Conservation (phyloP, 1,284 basidiomycete genomes). For the Ganoderma leucocontextum region DNA sequence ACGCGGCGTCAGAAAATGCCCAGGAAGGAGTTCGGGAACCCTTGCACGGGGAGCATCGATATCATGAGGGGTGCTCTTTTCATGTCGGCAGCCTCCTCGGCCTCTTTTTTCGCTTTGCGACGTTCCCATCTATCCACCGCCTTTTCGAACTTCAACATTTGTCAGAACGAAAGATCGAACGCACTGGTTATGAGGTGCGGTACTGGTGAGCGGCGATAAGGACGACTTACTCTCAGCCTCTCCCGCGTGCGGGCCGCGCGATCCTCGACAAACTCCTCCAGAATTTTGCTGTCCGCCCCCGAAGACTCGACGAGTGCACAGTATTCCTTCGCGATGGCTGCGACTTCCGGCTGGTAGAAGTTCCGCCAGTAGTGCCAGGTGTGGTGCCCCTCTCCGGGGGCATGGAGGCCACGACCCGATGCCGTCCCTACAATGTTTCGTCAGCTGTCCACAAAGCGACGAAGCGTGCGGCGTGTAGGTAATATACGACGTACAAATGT, state of each 20-base stretch:
- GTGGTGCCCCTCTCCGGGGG: neutral
- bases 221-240: conserved; percentile 1
- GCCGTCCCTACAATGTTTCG: neutral
- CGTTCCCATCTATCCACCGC: neutral
- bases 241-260: neutral
- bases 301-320: neutral
- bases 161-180: neutral
- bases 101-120: too few relatives aligned
- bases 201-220: too few relatives aligned
- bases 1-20: too few relatives aligned
- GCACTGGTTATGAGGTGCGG: neutral
- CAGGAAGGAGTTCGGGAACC: too few relatives aligned
- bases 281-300: too few relatives aligned
- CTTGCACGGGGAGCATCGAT: too few relatives aligned
- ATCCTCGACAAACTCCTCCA: neutral
- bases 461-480: too few relatives aligned
- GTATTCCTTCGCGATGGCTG: neutral
- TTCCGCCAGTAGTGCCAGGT: neutral
- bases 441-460: neutral
- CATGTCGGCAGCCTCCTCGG: too few relatives aligned
- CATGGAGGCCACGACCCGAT: too few relatives aligned
- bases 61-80: too few relatives aligned
- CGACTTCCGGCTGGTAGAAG: conserved; percentile 12
- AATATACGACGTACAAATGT: neutral
- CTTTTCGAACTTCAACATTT: neutral